These are phyloP conservation scores for Penicillium daleae DNA, from an alignment of 495 filamentous ascomycete species.

Conservation along the genomic window DNA sequence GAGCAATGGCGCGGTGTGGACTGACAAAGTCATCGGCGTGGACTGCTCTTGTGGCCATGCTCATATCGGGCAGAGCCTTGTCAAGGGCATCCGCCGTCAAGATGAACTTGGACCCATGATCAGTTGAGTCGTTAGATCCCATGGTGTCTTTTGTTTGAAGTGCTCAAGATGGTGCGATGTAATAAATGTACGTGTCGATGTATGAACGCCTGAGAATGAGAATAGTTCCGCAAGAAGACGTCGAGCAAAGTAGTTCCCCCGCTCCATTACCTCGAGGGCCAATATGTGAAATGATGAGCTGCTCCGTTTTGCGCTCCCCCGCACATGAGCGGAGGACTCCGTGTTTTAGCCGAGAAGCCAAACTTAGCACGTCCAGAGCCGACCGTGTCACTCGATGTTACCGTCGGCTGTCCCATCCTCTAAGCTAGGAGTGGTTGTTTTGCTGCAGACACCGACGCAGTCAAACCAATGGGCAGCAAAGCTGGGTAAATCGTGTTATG, in stretches of 20 bases:
- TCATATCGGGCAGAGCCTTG: conserved; percentile 20
- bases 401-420: too few relatives aligned
- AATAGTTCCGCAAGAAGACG: neutral
- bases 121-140: conserved; percentile 9
- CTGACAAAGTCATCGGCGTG: conserved; percentile 28
- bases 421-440: too few relatives aligned
- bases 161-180: neutral
- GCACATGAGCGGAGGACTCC: conserved; percentile 18
- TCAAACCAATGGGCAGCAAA: neutral
- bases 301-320: neutral
- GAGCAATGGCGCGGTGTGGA: conserved; percentile 25
- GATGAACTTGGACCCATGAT: conserved; percentile 15
- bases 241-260: neutral
- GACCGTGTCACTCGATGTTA: neutral
- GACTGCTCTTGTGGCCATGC: conserved; percentile 23
- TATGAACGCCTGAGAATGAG: neutral
- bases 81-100: conserved; percentile 19
- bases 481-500: neutral
- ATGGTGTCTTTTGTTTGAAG: neutral
- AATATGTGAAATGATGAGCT: neutral
- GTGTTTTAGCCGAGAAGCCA: neutral
- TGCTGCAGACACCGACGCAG: neutral
- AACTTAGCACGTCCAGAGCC: neutral
- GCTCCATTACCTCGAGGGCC: neutral
- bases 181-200: neutral